These are phyloP conservation scores for Trametes punicea DNA, from an alignment of 768 basidiomycete genomes.

Conservation along the genomic window DNA sequence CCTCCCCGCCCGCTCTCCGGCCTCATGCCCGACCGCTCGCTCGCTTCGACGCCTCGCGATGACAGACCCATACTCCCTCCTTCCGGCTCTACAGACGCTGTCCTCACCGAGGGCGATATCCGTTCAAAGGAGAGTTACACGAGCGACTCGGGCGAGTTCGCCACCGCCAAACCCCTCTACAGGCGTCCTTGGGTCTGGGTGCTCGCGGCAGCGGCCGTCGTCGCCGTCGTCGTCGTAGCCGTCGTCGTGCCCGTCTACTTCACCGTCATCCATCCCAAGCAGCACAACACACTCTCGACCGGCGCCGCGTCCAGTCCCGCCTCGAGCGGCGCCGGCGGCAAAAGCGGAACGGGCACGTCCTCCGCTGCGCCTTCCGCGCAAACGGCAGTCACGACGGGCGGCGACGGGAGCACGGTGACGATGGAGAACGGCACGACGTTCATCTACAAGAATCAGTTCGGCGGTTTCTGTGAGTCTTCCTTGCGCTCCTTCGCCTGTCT, in stretches of 20 bases:
- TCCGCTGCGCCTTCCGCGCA: background rate
- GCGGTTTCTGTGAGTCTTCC: constrained; percentile 59
- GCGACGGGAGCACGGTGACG: constrained; percentile 65
- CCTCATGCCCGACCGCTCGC: constrained; percentile 13
- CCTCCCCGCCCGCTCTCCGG: constrained; percentile 5
- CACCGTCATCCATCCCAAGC: constrained; percentile 23
- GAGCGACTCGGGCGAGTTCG: background rate
- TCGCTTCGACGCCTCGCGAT: constrained; percentile 14
- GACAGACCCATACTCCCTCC: constrained; percentile 6
- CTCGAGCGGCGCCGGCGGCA: background rate
- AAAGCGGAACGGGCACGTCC: constrained; percentile 17
- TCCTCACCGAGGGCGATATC: background rate
- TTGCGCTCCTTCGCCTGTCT: background rate
- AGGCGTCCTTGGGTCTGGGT: constrained; percentile 26
- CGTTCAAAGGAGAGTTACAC: constrained; percentile 8
- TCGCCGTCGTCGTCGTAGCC: constrained; percentile 27
- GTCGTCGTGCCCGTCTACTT: constrained; percentile 31
- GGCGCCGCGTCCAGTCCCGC: constrained; percentile 1
- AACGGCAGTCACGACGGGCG: constrained; percentile 43
- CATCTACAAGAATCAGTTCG: constrained; percentile 75
- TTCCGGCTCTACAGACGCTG: background rate
- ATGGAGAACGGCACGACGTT: constrained; percentile 68
- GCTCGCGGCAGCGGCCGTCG: constrained; percentile 1
- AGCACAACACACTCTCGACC: constrained; percentile 9
- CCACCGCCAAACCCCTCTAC: constrained; percentile 15